Conservation (phyloP, 129 eudicot genomes). For the Logfia minima region DNA sequence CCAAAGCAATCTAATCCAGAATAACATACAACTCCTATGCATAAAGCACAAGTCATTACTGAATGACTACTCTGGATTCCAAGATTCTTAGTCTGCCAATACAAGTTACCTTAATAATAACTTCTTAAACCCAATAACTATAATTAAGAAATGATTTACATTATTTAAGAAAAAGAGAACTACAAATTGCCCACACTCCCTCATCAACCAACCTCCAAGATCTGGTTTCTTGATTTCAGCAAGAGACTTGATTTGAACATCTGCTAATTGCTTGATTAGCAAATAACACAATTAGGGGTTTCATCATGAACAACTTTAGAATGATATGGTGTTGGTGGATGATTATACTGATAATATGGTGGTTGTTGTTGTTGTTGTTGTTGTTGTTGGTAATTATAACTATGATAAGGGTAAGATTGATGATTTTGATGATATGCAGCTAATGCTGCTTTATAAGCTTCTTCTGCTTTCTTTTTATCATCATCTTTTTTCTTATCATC, state of each 20-base stretch:
- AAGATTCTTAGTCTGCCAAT: conserved; percentile 23
- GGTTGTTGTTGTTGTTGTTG: conserved; percentile 28
- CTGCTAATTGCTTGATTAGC: conserved; percentile 32
- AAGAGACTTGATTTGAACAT: conserved; percentile 1
- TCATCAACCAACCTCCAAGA: conserved; percentile 28
- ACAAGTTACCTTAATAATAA: conserved; percentile 17
- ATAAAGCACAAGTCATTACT: conserved; percentile 25
- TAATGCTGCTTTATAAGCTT: conserved; percentile 26
- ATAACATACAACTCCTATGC: conserved; percentile 25
- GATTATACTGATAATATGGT: conserved; percentile 33
- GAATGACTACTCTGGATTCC: conserved; percentile 24
- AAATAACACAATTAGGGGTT: conserved; percentile 68
- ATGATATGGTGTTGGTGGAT: conserved; percentile 37
- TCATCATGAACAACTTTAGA: conserved; percentile 60
- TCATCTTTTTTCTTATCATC: conserved; percentile 34
- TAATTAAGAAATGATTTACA: conserved; percentile 37
- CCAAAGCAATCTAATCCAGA: conserved; percentile 11
- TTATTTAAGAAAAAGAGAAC: conserved; percentile 1
- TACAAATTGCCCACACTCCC: conserved; percentile 36
- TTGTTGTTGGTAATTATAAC: conserved; percentile 18
- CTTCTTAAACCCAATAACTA: conserved; percentile 24
- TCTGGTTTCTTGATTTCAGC: conserved; percentile 35
- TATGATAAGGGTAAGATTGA: conserved; percentile 25
- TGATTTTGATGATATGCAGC: conserved; percentile 3
- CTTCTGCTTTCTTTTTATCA: conserved; percentile 41